phyloP scores from a whole-genome alignment of 306 rosid genomes.

The Quercus aquifolioides region DNA sequence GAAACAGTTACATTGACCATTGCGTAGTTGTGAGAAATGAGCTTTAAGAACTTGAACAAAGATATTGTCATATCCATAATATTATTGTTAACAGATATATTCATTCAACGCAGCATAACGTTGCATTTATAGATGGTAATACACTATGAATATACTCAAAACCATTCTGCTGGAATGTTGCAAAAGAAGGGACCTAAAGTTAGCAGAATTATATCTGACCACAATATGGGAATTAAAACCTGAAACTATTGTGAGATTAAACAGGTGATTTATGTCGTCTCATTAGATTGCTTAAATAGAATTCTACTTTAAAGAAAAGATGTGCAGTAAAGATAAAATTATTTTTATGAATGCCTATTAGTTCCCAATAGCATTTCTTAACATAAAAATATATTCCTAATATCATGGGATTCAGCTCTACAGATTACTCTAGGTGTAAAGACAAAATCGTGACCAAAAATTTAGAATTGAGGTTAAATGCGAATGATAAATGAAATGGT shows the following conservation, averaged over 20 bases:
- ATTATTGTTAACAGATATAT: background rate
- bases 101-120: background rate
- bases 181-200: background rate
- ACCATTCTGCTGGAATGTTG: background rate
- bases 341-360: background rate
- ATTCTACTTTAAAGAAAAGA: background rate
- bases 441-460: background rate
- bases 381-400: background rate
- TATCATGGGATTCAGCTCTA: background rate
- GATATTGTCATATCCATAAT: background rate
- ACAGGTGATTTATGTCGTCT: background rate
- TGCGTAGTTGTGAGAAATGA: background rate
- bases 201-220: background rate
- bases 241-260: background rate
- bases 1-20: background rate
- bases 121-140: background rate
- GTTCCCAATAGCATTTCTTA: background rate
- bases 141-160: background rate
- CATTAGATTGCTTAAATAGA: background rate
- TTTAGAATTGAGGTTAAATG: background rate
- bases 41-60: background rate
- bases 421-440: background rate
- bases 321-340: background rate
- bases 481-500: background rate
- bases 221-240: background rate